A percentile compares a stretch with the other conserved stretches of the same genome.
These are phyloP conservation scores for Talaromyces sp. DNA, from an alignment of 2,329 filamentous ascomycete species.

Conservation along the genomic window DNA sequence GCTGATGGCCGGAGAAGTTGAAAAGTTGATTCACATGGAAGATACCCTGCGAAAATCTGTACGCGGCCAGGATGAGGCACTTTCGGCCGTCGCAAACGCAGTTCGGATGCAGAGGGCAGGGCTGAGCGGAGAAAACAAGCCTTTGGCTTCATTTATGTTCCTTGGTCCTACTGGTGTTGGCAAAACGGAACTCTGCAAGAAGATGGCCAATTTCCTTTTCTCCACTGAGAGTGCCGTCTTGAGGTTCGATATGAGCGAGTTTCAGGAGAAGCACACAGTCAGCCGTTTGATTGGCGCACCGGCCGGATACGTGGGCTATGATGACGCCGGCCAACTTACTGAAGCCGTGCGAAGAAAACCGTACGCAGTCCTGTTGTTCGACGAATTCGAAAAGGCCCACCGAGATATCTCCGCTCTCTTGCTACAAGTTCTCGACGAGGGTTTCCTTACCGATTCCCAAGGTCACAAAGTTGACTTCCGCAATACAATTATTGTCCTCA, in stretches of 20 bases:
- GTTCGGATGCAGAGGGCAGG: constrained; percentile 92
- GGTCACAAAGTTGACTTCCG: constrained; percentile 96
- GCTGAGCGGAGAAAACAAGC: constrained; percentile 83
- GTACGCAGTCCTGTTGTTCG: constrained; percentile 89
- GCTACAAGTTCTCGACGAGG: constrained; percentile 91
- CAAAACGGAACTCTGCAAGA: constrained; percentile 96
- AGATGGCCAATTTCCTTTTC: constrained; percentile 88
- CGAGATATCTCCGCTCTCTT: constrained; percentile 88
- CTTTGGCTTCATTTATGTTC: constrained; percentile 95
- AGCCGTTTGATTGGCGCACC: constrained; percentile 88
- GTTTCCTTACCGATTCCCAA: constrained; percentile 90
- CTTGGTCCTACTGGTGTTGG: constrained; percentile 93
- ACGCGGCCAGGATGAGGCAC: constrained; percentile 88
- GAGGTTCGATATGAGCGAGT: constrained; percentile 96
- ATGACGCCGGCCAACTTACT: constrained; percentile 92
- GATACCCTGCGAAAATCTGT: constrained; percentile 78
- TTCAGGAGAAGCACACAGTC: constrained; percentile 95
- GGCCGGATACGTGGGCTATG: constrained; percentile 92
- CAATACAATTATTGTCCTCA: constrained; percentile 94
- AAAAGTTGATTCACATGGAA: constrained; percentile 95
- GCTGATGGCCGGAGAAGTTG: constrained; percentile 85
- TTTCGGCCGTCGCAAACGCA: constrained; percentile 85
- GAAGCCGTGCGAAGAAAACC: constrained; percentile 93
- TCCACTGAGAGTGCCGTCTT: constrained; percentile 86
- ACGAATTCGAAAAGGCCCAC: constrained; percentile 97